Percentiles rank a stretch among this genome's conserved stretches.
Evolutionary conservation across 495 filamentous ascomycete species (phyloP).

Genomic region (Xylaria grammica): DNA sequence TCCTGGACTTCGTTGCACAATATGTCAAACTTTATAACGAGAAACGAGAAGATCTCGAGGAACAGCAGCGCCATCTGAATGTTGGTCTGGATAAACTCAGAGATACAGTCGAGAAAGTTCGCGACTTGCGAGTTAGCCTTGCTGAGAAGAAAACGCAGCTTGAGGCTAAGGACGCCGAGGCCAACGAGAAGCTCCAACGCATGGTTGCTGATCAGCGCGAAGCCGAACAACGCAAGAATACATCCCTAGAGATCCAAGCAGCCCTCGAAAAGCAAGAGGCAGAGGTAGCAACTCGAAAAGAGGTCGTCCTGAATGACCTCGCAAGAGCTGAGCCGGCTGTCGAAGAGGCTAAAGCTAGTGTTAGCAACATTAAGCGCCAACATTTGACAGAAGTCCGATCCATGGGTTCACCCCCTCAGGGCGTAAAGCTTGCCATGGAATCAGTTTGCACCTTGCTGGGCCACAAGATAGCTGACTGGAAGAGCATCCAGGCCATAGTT

Average conservation of each 20-base stretch:
- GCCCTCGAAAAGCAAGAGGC: slow-evolving; percentile 88
- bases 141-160: slow-evolving; percentile 93
- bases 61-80: slow-evolving; percentile 97
- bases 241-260: slow-evolving; percentile 84
- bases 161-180: slow-evolving; percentile 90
- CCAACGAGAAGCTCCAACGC: slow-evolving; percentile 93
- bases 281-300: slow-evolving; percentile 80
- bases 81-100: slow-evolving; percentile 97
- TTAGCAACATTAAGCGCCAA: slow-evolving; percentile 96
- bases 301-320: slow-evolving; percentile 86
- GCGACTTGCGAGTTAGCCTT: slow-evolving; percentile 85
- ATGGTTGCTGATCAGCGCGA: slow-evolving; percentile 98
- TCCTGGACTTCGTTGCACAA: slow-evolving; percentile 96
- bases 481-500: slow-evolving; percentile 83
- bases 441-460: slow-evolving; percentile 93
- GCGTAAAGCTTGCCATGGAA: slow-evolving; percentile 90
- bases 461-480: slow-evolving; percentile 90
- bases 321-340: slow-evolving; percentile 94
- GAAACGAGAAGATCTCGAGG: slow-evolving; percentile 97
- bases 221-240: slow-evolving; percentile 87
- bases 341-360: slow-evolving; percentile 87
- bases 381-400: slow-evolving; percentile 97
- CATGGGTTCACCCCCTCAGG: slow-evolving; percentile 88
- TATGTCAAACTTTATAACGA: slow-evolving; percentile 98
- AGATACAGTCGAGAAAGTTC: slow-evolving; percentile 97